Percentiles rank a stretch among this genome's conserved stretches.
Evolutionary conservation across 345 rosid species (phyloP).

Genomic region (Pistacia integerrima): DNA sequence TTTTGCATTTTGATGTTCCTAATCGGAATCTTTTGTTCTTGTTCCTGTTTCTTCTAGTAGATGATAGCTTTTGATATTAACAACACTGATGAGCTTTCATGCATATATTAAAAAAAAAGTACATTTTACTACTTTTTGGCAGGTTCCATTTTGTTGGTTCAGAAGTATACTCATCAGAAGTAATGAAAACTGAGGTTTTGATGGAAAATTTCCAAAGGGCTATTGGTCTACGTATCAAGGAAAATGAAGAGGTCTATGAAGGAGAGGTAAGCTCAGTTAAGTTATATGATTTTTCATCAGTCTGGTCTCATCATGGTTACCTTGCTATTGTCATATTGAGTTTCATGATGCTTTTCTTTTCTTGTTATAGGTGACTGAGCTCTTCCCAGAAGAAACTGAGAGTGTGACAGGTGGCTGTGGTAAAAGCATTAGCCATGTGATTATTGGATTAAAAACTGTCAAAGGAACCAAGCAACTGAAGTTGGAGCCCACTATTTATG

Average conservation of each 20-base stretch:
- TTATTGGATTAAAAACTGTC: conserved; percentile 91
- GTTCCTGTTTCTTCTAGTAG: conserved; percentile 6
- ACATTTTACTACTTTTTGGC: conserved; percentile 20
- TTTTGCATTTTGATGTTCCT: neutral
- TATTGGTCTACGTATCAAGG: conserved; percentile 94
- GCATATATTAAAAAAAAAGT: neutral
- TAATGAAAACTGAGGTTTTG: conserved; percentile 98
- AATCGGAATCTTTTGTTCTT: neutral
- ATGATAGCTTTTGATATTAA: neutral
- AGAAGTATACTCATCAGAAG: conserved; percentile 97
- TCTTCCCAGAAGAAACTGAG: conserved; percentile 98
- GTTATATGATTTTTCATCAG: neutral
- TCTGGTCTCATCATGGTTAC: conserved; percentile 14
- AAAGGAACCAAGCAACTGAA: conserved; percentile 97
- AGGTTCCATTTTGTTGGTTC: conserved; percentile 99
- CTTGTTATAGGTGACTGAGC: conserved; percentile 82
- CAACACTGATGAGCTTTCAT: neutral
- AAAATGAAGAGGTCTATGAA: conserved; percentile 96
- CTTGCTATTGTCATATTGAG: neutral
- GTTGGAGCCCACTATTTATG: conserved; percentile 97
- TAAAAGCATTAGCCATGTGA: conserved; percentile 95
- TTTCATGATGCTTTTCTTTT: conserved; percentile 22
- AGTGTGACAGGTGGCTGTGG: conserved; percentile 95
- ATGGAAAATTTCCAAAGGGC: conserved; percentile 98
- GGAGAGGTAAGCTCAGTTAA: conserved; percentile 74